phyloP scores from a whole-genome alignment of 306 rosid genomes.

The Trifolium pratense region DNA sequence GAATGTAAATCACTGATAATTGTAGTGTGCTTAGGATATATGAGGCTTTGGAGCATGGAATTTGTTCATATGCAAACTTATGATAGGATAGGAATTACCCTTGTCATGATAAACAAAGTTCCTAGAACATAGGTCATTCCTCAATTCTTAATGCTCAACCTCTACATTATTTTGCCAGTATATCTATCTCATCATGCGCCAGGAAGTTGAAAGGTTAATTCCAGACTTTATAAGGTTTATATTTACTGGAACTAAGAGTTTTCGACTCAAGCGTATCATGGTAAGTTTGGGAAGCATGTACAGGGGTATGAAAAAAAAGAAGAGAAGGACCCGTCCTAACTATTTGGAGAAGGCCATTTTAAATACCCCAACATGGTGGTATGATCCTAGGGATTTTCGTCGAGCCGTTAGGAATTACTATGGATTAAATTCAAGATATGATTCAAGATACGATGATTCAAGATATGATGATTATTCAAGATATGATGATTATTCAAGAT shows the following conservation, averaged over 20 bases:
- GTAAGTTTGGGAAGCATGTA: constrained; percentile 47
- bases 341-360: constrained; percentile 61
- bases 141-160: constrained; percentile 32
- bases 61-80: constrained; percentile 28
- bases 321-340: no score
- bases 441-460: no score
- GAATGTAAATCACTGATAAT: constrained; percentile 17
- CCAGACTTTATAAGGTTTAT: constrained; percentile 72
- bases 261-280: constrained; percentile 60
- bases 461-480: background rate
- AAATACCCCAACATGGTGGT: constrained; percentile 57
- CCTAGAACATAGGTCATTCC: background rate
- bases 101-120: constrained; percentile 18
- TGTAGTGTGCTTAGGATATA: background rate
- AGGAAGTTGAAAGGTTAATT: constrained; percentile 55
- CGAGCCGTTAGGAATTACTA: constrained; percentile 31
- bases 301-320: constrained; percentile 3
- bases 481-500: background rate
- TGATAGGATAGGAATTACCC: constrained; percentile 21
- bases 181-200: constrained; percentile 65
- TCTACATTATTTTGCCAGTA: constrained; percentile 58
- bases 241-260: constrained; percentile 54
- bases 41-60: constrained; percentile 31
- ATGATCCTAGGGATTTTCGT: constrained; percentile 54
- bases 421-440: background rate